Evolutionary conservation across 2,329 filamentous ascomycete species (phyloP), one percentile per base, ranked within the genome.

Genomic region (Hypoxylon sp.): DNA sequence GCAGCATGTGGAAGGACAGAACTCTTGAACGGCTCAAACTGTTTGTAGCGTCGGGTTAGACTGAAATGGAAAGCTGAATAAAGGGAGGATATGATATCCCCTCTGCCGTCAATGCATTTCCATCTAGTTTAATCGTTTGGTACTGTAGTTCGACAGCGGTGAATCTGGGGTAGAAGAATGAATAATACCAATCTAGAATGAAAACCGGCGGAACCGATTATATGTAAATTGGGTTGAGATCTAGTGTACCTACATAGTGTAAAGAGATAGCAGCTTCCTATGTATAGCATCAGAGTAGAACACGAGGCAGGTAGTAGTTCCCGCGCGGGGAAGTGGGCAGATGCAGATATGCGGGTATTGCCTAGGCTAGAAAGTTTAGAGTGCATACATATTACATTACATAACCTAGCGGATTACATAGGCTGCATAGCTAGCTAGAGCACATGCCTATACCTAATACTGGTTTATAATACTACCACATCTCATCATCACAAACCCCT

Each of bases 301-400:
- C 34, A 30, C 48, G 25, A 34, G 49, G 34, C 49, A 52, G 50
- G 48, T 46, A 17, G 57, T 65, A 67, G 67, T 60, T 56, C 62
- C 68, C 61, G 68, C 68, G 68, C 68, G 68, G 68, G 68, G 65
- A 70, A 61, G 68, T 70, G 68, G 68, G 55, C 58, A 55, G 56
- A 43, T 60, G 64, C 17, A 61, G 61, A 53, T 64, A 43, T 53
- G 67, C 67, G 64, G 68, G 65, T 70, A 65, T 21, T 46, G 65
- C 52, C 61, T 60, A 58, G 65, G 34, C 64, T 30, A 30, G 28
- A 30, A 7, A 6, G 6, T 7, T 34, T 49, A 56, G 55, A 59
- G 38, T 60, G 60, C 56, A 61, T 61, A 46, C 41, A 38, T 51
- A 41, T 36, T 36, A 36, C 23, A 23, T 23, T 23, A 23, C 5